These are phyloP conservation scores for Geotrichum macrosporum DNA, from an alignment of 1,139 yeast genomes.

Conservation along the genomic window DNA sequence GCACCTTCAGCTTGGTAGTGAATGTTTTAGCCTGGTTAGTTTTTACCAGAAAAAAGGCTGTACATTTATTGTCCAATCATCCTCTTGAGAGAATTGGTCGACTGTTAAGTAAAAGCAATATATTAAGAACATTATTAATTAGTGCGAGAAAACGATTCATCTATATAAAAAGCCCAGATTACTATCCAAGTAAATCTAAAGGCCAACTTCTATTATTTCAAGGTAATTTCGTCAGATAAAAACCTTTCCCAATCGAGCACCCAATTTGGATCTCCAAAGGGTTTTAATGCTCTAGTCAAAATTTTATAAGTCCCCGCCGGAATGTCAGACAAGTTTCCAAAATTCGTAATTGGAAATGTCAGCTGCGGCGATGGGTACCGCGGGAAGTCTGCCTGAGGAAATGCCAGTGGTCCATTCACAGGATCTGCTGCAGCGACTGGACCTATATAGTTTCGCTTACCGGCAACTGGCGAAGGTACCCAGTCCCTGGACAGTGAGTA, in stretches of 20 bases:
- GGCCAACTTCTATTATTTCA: too few relatives aligned
- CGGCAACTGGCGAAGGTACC: neutral
- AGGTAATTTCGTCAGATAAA: slow-evolving; percentile 13
- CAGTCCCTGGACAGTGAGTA: slow-evolving; percentile 2
- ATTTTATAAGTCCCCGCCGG: slow-evolving; percentile 16
- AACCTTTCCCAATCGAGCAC: slow-evolving; percentile 11
- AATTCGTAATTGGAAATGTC: slow-evolving; percentile 5
- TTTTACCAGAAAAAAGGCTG: too few relatives aligned
- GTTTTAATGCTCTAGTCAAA: slow-evolving; percentile 16
- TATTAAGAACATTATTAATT: too few relatives aligned
- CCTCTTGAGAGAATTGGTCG: too few relatives aligned
- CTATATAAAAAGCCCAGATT: too few relatives aligned
- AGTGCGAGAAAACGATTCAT: too few relatives aligned
- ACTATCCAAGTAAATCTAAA: too few relatives aligned
- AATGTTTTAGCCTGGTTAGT: too few relatives aligned
- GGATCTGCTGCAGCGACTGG: slow-evolving; percentile 4
- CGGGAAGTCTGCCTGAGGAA: slow-evolving; percentile 3
- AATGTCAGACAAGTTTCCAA: slow-evolving; percentile 6
- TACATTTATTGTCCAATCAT: too few relatives aligned
- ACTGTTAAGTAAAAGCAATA: too few relatives aligned
- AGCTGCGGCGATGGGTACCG: neutral
- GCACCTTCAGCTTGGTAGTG: too few relatives aligned
- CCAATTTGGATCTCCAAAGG: slow-evolving; percentile 13
- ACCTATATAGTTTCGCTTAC: slow-evolving; percentile 9
- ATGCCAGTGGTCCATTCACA: neutral